These are phyloP conservation scores for Pyrenopolyporus hunteri DNA, from an alignment of 495 filamentous ascomycete genomes.

Conservation along the genomic window DNA sequence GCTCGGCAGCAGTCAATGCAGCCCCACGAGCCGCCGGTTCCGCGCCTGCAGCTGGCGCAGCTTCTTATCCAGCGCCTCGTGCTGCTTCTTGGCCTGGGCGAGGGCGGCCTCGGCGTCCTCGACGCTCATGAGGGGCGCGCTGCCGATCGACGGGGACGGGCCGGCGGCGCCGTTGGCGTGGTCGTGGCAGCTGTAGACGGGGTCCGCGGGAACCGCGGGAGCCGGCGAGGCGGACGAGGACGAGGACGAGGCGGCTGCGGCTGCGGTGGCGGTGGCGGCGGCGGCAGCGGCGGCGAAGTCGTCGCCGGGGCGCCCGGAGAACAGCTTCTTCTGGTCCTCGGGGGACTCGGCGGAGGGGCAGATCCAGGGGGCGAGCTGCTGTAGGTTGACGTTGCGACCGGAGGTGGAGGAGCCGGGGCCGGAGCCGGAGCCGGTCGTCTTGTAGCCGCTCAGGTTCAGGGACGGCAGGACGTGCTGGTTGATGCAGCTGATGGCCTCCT, in stretches of 20 bases:
- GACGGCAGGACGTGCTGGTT: constrained; percentile 68
- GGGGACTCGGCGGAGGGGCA: constrained; percentile 41
- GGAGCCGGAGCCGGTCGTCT: constrained; percentile 41
- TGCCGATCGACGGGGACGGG: constrained; percentile 49
- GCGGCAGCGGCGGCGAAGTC: constrained; percentile 19
- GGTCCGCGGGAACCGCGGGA: constrained; percentile 1
- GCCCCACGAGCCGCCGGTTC: constrained; percentile 54
- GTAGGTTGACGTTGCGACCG: constrained; percentile 38
- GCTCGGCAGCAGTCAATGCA: constrained; percentile 48
- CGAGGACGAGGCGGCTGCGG: too few relatives aligned
- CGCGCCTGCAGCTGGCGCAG: constrained; percentile 64
- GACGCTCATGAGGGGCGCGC: constrained; percentile 57
- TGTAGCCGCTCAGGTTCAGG: constrained; percentile 51
- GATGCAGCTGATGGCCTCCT: constrained; percentile 68
- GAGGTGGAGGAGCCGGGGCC: constrained; percentile 45
- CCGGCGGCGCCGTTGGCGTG: constrained; percentile 24
- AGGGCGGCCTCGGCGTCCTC: constrained; percentile 68
- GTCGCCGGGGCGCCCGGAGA: constrained; percentile 31
- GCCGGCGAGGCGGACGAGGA: too few relatives aligned
- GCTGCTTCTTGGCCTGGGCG: constrained; percentile 64
- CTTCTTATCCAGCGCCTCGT: constrained; percentile 72
- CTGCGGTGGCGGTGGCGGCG: too few relatives aligned
- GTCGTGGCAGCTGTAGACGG: constrained; percentile 27
- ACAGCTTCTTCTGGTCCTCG: constrained; percentile 37
- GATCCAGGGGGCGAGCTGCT: constrained; percentile 54